Evolutionary conservation across 768 basidiomycete genomes (phyloP).

Genomic region (Austroboletus eburneus): DNA sequence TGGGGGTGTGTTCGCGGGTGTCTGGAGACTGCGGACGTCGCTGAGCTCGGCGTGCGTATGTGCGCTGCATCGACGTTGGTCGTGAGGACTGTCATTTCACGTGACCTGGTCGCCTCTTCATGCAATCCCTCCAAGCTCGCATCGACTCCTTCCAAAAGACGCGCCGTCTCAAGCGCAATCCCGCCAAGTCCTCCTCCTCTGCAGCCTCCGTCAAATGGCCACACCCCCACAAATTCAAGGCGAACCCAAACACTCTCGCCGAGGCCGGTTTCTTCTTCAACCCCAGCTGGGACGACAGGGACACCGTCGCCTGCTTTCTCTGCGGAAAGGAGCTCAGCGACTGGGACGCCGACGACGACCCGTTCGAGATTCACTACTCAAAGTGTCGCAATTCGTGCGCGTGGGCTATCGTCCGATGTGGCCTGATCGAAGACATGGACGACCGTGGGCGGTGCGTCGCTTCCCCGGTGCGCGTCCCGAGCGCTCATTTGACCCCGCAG

Average conservation of each 20-base stretch:
- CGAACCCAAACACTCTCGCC: constrained; percentile 73
- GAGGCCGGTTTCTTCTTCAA: constrained; percentile 88
- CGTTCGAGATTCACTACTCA: constrained; percentile 74
- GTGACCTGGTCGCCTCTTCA: constrained; percentile 23
- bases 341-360: constrained; percentile 85
- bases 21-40: constrained; percentile 11
- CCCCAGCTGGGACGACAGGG: constrained; percentile 61
- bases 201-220: constrained; percentile 68
- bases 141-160: constrained; percentile 66
- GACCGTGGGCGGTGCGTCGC: constrained; percentile 49
- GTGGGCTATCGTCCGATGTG: constrained; percentile 82
- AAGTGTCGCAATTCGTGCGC: constrained; percentile 66
- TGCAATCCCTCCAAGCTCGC: constrained; percentile 56
- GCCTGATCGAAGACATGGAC: constrained; percentile 55
- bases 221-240: constrained; percentile 56
- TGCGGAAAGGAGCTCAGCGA: constrained; percentile 80
- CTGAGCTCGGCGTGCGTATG: constrained; percentile 31
- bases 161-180: constrained; percentile 52
- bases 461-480: not conserved
- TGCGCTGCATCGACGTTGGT: constrained; percentile 30
- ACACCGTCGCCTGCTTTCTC: constrained; percentile 79
- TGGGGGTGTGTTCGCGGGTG: constrained; percentile 12
- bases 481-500: constrained; percentile 32
- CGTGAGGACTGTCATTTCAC: too few species aligned
- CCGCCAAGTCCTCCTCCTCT: constrained; percentile 44